These are phyloP conservation scores for Brassica hybrid DNA, from an alignment of 441 rosid genomes.

Conservation along the genomic window DNA sequence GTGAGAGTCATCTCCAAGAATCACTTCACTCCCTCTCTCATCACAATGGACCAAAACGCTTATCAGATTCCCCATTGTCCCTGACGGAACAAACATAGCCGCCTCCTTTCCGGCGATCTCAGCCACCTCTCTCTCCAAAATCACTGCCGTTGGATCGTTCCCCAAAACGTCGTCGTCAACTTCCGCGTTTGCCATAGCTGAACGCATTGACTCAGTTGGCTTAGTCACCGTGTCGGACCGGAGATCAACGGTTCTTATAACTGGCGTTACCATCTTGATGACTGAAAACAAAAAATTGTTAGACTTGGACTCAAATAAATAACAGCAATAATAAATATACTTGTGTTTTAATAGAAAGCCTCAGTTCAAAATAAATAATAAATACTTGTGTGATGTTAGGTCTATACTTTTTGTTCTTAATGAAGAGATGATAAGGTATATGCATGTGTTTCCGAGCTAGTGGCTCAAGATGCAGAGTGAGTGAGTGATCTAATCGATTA, in stretches of 20 bases:
- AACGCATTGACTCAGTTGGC: slow-evolving; percentile 91
- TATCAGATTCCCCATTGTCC: slow-evolving; percentile 95
- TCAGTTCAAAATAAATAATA: too few species aligned
- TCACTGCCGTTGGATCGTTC: slow-evolving; percentile 70
- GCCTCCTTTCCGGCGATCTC: slow-evolving; percentile 84
- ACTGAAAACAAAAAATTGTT: not conserved
- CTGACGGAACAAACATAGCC: slow-evolving; percentile 87
- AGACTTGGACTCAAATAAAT: too few species aligned
- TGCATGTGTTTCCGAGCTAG: slow-evolving; percentile 4
- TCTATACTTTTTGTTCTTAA: slow-evolving; percentile 13
- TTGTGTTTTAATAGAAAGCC: too few species aligned
- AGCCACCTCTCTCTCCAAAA: slow-evolving; percentile 75
- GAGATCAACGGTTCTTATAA: slow-evolving; percentile 81
- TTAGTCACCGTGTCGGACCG: slow-evolving; percentile 92
- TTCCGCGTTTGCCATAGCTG: slow-evolving; percentile 87
- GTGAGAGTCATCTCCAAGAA: slow-evolving; percentile 86
- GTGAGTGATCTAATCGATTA: slow-evolving; percentile 26
- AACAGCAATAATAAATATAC: too few species aligned
- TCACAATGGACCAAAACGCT: slow-evolving; percentile 94
- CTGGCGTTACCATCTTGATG: slow-evolving; percentile 38
- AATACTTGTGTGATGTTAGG: not conserved
- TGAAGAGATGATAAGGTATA: slow-evolving; percentile 18
- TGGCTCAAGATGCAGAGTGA: not conserved
- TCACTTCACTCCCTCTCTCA: slow-evolving; percentile 87
- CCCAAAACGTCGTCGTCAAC: slow-evolving; percentile 92